These are phyloP conservation scores for Parafenestella ontariensis DNA, from an alignment of 2,329 filamentous ascomycete species.

Conservation along the genomic window DNA sequence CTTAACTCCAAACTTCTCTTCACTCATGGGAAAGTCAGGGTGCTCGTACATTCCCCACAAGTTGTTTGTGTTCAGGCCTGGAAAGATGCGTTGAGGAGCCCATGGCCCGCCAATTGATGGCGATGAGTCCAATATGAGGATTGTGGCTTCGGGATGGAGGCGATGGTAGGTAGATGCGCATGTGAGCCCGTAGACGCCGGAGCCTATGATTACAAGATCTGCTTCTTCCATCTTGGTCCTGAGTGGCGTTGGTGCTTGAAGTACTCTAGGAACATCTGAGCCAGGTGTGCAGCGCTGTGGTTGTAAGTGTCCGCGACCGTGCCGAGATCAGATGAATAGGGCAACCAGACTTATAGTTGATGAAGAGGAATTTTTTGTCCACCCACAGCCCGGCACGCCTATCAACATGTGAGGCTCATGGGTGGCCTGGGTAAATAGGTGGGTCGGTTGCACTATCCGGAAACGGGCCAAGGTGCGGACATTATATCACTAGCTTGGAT, in stretches of 20 bases:
- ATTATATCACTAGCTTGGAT: neutral
- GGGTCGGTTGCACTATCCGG: neutral
- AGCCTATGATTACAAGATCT: slow-evolving; percentile 17
- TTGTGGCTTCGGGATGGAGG: slow-evolving; percentile 47
- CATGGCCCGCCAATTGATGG: slow-evolving; percentile 52
- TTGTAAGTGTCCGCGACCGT: too few relatives aligned
- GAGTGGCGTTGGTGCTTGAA: neutral
- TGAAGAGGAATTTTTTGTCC: too few relatives aligned
- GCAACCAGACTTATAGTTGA: too few relatives aligned
- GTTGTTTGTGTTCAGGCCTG: slow-evolving; percentile 55
- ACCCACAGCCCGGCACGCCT: too few relatives aligned
- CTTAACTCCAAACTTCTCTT: slow-evolving; percentile 47
- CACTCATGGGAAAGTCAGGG: slow-evolving; percentile 47
- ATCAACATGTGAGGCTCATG: too few relatives aligned
- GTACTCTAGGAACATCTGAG: neutral
- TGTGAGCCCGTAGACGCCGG: slow-evolving; percentile 52
- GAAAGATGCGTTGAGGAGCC: slow-evolving; percentile 50
- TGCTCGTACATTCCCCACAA: slow-evolving; percentile 51
- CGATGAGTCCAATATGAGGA: slow-evolving; percentile 53
- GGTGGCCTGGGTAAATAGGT: neutral
- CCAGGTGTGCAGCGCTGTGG: neutral
- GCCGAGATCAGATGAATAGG: too few relatives aligned
- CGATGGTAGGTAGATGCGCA: slow-evolving; percentile 56
- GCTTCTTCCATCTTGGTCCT: slow-evolving; percentile 10
- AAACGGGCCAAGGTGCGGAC: neutral